phyloP scores from a whole-genome alignment of 306 rosid species.

The Glycine tomentella region DNA sequence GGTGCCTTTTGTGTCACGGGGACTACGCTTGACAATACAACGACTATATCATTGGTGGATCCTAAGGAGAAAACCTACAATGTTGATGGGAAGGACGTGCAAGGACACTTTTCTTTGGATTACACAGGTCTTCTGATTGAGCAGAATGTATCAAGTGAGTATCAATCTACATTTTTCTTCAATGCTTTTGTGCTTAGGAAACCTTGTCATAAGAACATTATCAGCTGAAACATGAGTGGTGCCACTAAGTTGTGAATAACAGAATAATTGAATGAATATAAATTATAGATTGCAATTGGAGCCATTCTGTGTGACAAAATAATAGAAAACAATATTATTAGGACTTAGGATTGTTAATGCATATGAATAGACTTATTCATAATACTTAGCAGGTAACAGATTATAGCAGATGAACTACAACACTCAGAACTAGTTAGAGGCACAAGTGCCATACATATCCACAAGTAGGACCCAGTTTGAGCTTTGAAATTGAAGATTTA shows the following conservation, averaged over 20 bases:
- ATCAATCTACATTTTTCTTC: constrained; percentile 34
- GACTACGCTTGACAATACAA: constrained; percentile 63
- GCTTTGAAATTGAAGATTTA: constrained; percentile 27
- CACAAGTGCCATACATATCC: constrained; percentile 5
- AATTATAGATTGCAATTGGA: neutral
- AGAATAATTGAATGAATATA: neutral
- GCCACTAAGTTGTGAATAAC: neutral
- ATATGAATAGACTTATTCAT: neutral
- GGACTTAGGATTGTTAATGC: no score
- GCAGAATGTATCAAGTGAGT: constrained; percentile 60
- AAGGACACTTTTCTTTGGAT: constrained; percentile 78
- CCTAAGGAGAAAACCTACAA: constrained; percentile 58
- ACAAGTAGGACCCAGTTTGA: neutral
- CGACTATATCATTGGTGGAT: constrained; percentile 54
- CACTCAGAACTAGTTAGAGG: neutral
- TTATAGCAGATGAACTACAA: neutral
- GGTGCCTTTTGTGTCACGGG: constrained; percentile 72
- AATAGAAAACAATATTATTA: no score
- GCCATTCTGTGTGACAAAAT: no score
- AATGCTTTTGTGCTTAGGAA: constrained; percentile 26
- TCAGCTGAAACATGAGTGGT: neutral
- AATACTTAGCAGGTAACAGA: neutral
- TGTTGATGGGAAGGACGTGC: constrained; percentile 58
- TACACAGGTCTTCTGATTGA: constrained; percentile 48
- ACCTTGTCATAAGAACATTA: neutral